phyloP scores from a whole-genome alignment of 2,329 filamentous ascomycete genomes.

The Neobulgaria alba region DNA sequence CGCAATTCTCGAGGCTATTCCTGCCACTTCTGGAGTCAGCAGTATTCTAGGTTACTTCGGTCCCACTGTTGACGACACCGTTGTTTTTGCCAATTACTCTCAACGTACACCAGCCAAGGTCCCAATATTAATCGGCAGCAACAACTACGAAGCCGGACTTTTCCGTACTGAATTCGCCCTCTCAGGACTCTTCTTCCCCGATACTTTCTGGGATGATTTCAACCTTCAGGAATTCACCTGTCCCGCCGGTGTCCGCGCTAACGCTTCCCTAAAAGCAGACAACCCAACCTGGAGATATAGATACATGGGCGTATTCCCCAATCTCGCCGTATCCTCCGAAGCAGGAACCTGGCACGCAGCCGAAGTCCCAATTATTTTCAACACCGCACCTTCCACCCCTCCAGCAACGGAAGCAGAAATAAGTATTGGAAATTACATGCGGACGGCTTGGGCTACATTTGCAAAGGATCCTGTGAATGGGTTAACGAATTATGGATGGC shows the following conservation, averaged over 20 bases:
- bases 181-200: conserved; percentile 12
- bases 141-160: conserved; percentile 28
- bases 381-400: conserved; percentile 18
- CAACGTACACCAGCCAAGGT: conserved; percentile 16
- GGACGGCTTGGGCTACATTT: conserved; percentile 33
- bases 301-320: conserved; percentile 32
- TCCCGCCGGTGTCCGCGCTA: conserved; percentile 24
- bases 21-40: conserved; percentile 5
- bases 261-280: conserved; percentile 18
- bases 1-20: conserved; percentile 17
- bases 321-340: conserved; percentile 25
- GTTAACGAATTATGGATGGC: conserved; percentile 28
- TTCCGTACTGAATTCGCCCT: conserved; percentile 23
- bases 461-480: conserved; percentile 32
- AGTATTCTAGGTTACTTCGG: conserved; percentile 18
- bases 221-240: conserved; percentile 30
- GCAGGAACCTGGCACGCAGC: conserved; percentile 30
- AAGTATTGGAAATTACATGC: conserved; percentile 28
- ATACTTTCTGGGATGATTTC: conserved; percentile 24
- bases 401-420: conserved; percentile 25
- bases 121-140: conserved; percentile 28
- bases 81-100: conserved; percentile 26
- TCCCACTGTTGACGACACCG: conserved; percentile 23
- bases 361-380: conserved; percentile 30
- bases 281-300: conserved; percentile 33